Conservation (phyloP, 2,329 filamentous ascomycete genomes). For the Aspergillus brasiliensis region DNA sequence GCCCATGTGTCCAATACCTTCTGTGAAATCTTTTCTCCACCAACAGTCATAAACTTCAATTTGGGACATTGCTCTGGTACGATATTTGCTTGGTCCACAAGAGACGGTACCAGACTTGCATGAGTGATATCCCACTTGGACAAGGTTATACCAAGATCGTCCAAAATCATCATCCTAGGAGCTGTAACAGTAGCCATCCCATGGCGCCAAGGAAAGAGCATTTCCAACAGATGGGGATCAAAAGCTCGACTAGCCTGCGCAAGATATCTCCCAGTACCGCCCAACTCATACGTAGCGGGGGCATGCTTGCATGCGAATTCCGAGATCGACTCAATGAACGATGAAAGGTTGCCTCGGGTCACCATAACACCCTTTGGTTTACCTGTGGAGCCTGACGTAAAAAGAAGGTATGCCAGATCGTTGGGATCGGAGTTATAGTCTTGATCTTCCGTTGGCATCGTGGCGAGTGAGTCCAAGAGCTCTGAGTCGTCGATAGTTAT, state of each 20-base stretch:
- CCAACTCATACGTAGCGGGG: conserved; percentile 26
- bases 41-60: conserved; percentile 33
- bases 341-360: conserved; percentile 56
- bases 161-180: conserved; percentile 29
- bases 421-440: conserved; percentile 20
- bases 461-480: conserved; percentile 17
- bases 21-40: conserved; percentile 41
- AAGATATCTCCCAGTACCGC: conserved; percentile 34
- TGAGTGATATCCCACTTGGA: conserved; percentile 33
- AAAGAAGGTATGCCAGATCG: conserved; percentile 61
- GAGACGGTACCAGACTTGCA: conserved; percentile 33
- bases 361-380: conserved; percentile 98
- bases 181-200: conserved; percentile 32
- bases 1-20: conserved; percentile 36
- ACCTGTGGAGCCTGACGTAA: conserved; percentile 91
- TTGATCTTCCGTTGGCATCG: conserved; percentile 20
- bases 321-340: conserved; percentile 33
- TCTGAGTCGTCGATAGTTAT: conserved; percentile 25
- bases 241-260: conserved; percentile 38
- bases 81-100: conserved; percentile 28
- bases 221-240: conserved; percentile 34
- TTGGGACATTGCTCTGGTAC: conserved; percentile 28
- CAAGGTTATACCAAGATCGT: conserved; percentile 28
- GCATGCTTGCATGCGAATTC: conserved; percentile 29
- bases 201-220: conserved; percentile 35